phyloP scores from a whole-genome alignment of 177 flowering plant genomes.

The Tripterygium wilfordii region DNA sequence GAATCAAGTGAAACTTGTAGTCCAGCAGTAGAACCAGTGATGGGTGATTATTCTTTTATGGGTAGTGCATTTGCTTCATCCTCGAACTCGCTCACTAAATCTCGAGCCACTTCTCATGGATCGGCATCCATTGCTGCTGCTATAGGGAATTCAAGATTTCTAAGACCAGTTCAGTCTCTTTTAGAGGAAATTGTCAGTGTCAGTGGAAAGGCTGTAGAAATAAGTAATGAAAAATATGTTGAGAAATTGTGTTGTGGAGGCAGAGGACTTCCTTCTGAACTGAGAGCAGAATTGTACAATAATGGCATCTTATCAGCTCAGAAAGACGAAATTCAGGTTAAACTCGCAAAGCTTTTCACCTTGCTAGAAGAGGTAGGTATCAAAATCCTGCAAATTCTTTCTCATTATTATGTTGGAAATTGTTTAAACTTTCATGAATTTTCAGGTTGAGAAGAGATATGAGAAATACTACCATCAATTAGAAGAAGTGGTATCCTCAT shows the following conservation, averaged over 20 bases:
- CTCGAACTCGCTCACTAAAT: constrained; percentile 22
- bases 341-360: constrained; percentile 46
- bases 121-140: constrained; percentile 19
- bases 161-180: constrained; percentile 61
- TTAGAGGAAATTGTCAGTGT: constrained; percentile 59
- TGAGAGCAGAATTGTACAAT: constrained; percentile 41
- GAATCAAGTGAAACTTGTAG: constrained; percentile 22
- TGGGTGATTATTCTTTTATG: constrained; percentile 17
- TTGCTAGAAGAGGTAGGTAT: constrained; percentile 62
- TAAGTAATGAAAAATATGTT: constrained; percentile 29
- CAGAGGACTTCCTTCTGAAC: constrained; percentile 30
- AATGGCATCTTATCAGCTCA: constrained; percentile 29
- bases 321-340: constrained; percentile 39
- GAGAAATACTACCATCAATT: constrained; percentile 63
- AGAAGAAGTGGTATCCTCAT: constrained; percentile 64
- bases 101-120: constrained; percentile 26
- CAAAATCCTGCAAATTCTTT: background rate
- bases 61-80: constrained; percentile 21
- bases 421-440: constrained; percentile 3
- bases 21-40: constrained; percentile 13
- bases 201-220: constrained; percentile 32
- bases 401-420: background rate
- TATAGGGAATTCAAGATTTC: constrained; percentile 45
- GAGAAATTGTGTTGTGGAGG: constrained; percentile 23
- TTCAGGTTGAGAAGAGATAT: constrained; percentile 73